phyloP scores from a whole-genome alignment of 805 yeast species.

The Jamesozyma gamospora region DNA sequence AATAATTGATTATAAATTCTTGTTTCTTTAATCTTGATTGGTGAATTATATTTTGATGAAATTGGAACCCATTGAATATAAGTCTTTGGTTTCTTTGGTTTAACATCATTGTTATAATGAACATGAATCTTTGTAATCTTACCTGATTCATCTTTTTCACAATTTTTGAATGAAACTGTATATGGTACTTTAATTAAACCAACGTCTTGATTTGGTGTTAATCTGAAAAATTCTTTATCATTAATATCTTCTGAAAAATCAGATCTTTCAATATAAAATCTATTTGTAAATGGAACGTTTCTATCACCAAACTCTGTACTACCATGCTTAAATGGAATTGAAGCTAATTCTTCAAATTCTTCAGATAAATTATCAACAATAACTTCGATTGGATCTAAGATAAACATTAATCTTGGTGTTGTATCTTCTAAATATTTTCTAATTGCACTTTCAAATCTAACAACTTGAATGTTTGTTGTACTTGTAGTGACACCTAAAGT shows the following conservation, averaged over 20 bases:
- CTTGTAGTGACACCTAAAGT: conserved; percentile 95
- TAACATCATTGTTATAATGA: conserved; percentile 57
- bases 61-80: conserved; percentile 94
- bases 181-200: conserved; percentile 88
- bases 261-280: conserved; percentile 73
- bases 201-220: conserved; percentile 89
- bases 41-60: conserved; percentile 48
- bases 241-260: conserved; percentile 65
- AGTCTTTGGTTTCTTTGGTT: conserved; percentile 78
- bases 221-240: conserved; percentile 72
- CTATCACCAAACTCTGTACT: conserved; percentile 65
- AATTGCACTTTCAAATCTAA: conserved; percentile 81
- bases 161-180: conserved; percentile 60
- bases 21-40: conserved; percentile 60
- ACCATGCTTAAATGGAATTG: conserved; percentile 88
- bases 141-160: conserved; percentile 48
- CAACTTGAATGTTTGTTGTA: conserved; percentile 81
- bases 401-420: conserved; percentile 91
- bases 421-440: conserved; percentile 81
- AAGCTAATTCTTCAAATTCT: conserved; percentile 57
- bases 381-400: conserved; percentile 77
- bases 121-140: conserved; percentile 63
- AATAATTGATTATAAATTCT: conserved; percentile 83
- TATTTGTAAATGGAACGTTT: conserved; percentile 64
- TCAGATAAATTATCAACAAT: conserved; percentile 74